phyloP scores from a whole-genome alignment of 2,329 filamentous ascomycete species.

The Pseudogymnoascus destructans region DNA sequence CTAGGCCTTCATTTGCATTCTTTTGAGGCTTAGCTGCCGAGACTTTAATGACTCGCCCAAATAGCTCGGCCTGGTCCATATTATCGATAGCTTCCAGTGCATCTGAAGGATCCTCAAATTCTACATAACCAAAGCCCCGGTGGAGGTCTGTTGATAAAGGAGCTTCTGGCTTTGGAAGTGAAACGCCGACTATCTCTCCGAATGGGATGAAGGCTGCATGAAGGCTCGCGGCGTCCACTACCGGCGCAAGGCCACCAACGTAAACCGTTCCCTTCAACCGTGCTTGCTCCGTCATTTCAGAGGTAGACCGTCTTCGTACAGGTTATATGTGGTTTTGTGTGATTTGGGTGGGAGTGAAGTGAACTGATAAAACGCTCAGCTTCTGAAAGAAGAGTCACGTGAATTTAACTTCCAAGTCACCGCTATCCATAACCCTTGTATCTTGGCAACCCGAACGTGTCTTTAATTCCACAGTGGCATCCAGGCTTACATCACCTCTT shows the following conservation, averaged over 20 bases:
- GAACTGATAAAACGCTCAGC: conserved; percentile 1
- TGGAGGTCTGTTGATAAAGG: conserved; percentile 69
- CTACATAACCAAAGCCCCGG: conserved; percentile 90
- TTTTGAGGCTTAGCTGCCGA: conserved; percentile 86
- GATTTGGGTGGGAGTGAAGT: conserved; percentile 3
- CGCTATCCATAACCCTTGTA: not conserved
- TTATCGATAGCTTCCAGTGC: conserved; percentile 95
- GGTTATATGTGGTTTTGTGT: not conserved
- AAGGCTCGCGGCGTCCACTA: conserved; percentile 61
- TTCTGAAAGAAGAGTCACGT: not conserved
- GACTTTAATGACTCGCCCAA: conserved; percentile 83
- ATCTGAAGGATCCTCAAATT: conserved; percentile 76
- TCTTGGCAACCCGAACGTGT: conserved; percentile 10
- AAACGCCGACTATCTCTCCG: conserved; percentile 85
- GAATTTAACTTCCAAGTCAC: not conserved
- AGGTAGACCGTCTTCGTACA: conserved; percentile 1
- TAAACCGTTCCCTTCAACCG: conserved; percentile 87
- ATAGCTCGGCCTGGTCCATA: conserved; percentile 95
- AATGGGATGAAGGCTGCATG: conserved; percentile 93
- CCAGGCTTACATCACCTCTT: not conserved
- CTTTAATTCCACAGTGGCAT: conserved; percentile 8
- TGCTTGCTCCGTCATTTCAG: conserved; percentile 65
- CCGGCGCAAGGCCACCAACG: conserved; percentile 73
- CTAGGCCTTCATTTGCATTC: conserved; percentile 72
- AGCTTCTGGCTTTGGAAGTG: conserved; percentile 75